These are phyloP conservation scores for Cairneyella variabilis DNA, from an alignment of 495 filamentous ascomycete genomes.

Conservation along the genomic window DNA sequence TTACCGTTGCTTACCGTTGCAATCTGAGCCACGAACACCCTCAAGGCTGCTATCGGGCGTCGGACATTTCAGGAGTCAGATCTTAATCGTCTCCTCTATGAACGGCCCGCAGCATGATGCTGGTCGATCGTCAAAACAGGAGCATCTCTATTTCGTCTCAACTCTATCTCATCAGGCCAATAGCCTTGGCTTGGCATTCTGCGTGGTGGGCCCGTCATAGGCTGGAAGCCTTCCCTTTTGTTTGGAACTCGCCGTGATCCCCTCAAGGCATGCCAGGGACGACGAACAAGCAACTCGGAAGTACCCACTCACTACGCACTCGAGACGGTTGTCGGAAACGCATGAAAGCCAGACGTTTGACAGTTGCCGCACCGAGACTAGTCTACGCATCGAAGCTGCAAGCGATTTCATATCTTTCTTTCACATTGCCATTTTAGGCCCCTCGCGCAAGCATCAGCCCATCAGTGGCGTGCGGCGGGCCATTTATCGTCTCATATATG, in stretches of 20 bases:
- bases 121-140: slow-evolving; percentile 12
- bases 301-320: not conserved
- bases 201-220: not conserved
- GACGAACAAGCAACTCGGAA: slow-evolving; percentile 21
- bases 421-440: slow-evolving; percentile 7
- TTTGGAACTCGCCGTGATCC: slow-evolving; percentile 17
- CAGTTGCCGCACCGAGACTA: not conserved
- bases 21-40: too few relatives aligned
- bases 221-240: not conserved
- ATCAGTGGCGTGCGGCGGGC: slow-evolving; percentile 1
- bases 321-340: slow-evolving; percentile 18
- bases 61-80: too few relatives aligned
- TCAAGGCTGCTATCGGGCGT: too few relatives aligned
- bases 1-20: too few relatives aligned
- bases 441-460: slow-evolving; percentile 11
- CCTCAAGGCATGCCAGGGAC: slow-evolving; percentile 2
- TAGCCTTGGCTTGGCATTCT: not conserved
- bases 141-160: slow-evolving; percentile 21
- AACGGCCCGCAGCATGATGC: slow-evolving; percentile 9
- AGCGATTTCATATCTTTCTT: slow-evolving; percentile 1
- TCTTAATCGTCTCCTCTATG: not conserved
- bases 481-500: slow-evolving; percentile 25
- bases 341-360: slow-evolving; percentile 25
- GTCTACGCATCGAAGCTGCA: not conserved
- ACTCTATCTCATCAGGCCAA: slow-evolving; percentile 8